Base-by-base conservation (phyloP, 1,284 basidiomycete species). In the Microbotryum lychnidis-dioicae region DNA sequence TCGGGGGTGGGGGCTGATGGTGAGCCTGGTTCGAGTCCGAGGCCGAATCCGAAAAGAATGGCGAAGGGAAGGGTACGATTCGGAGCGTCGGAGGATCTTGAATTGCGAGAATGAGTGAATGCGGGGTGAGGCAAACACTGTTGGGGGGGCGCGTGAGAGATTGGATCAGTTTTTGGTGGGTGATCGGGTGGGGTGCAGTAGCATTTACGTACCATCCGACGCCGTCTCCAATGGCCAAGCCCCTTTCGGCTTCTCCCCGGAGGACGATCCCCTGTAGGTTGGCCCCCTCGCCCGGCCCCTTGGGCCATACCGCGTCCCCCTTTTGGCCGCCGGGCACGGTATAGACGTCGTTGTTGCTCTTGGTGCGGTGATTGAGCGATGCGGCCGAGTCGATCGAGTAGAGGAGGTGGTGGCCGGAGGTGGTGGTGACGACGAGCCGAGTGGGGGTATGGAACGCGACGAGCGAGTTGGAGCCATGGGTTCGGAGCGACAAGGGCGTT, bases 1-100 rank as follows among this genome's bases (percentile, higher is more conserved):
- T 54, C 58, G 47, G 21, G 37, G 50, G 29, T 44, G 46, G 25
- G 49, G 47, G 51, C 31, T 23, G 29, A 1, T 31, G 29, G 29
- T 31, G 31, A 31, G 31, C 31, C 8, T 31, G 18, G 37, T 27
- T 25, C 47, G 16, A 46, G 58, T 25, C 18, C 48, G 58, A 21
- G 42, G 21, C 7, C 14, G 55, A 33, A 45, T 18, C 7, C 14
- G 55, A 33, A 45, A 20, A 23, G 25, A n/a, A 23, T 0, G 29
- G 42, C 21, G 49, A 55, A 6, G 66, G 63, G 42, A 68, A 71
- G 14, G 70, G 70, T 10, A 72, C 29, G 47, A 67, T 60, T 9
- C 66, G 67, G 3, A 72, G 50, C 0, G 66, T 56, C 4, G 70
- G 67, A 6, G 71, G 71, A 37, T 69, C 69, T 14, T 63, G 58